These are phyloP conservation scores for Coniella vitis DNA, from an alignment of 2,329 filamentous ascomycete genomes.

Conservation along the genomic window DNA sequence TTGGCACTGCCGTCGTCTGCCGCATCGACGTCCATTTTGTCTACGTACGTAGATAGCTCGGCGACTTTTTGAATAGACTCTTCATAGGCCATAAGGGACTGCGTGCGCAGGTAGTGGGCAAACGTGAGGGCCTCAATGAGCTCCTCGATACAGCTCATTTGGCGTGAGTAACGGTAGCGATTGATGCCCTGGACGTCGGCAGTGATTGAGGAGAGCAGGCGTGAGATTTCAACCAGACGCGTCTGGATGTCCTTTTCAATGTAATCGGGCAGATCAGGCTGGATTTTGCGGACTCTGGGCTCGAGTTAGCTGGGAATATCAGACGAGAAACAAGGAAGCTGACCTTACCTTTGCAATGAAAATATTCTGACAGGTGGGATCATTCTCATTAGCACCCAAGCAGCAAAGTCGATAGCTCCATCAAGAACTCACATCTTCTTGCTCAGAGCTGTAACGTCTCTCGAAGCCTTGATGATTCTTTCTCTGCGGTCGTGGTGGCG, in stretches of 20 bases:
- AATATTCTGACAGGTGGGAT: conserved; percentile 60
- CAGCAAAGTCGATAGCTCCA: no score
- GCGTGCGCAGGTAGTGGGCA: conserved; percentile 74
- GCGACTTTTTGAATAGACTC: conserved; percentile 48
- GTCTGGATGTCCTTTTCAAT: conserved; percentile 64
- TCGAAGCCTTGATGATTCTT: conserved; percentile 79
- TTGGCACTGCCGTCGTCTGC: conserved; percentile 20
- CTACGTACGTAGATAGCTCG: conserved; percentile 19
- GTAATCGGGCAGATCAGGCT: conserved; percentile 56
- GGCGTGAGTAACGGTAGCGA: conserved; percentile 70
- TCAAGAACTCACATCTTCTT: conserved; percentile 77
- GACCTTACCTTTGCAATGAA: conserved; percentile 59
- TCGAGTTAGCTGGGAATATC: background rate
- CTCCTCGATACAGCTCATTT: conserved; percentile 85
- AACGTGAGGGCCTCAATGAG: conserved; percentile 90
- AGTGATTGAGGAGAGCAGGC: conserved; percentile 60
- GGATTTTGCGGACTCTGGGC: conserved; percentile 55
- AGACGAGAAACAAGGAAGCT: background rate
- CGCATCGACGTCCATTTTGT: conserved; percentile 28
- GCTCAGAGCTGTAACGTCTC: conserved; percentile 87
- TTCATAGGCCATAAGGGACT: conserved; percentile 63
- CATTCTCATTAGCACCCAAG: conserved; percentile 1
- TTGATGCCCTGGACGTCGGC: conserved; percentile 73
- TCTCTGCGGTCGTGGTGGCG: conserved; percentile 91
- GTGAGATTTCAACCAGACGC: conserved; percentile 64